Percentiles rank a stretch among this genome's conserved stretches.
Conservation (phyloP, 176 grass and related monocot species). For the Alopecurus myosuroides region DNA sequence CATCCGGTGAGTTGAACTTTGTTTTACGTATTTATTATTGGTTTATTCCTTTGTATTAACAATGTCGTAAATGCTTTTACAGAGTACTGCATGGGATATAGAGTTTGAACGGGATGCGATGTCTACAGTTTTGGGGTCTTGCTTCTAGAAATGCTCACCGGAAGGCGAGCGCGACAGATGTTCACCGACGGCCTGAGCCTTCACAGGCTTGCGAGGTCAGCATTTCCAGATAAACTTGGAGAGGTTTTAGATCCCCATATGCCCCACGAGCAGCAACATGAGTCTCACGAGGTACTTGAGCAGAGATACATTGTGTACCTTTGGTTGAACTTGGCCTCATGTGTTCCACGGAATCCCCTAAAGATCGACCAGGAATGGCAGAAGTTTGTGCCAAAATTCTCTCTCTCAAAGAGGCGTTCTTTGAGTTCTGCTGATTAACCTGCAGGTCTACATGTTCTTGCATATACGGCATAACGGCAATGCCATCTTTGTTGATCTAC, state of each 20-base stretch:
- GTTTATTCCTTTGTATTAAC: neutral
- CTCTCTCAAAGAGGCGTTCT: neutral
- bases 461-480: no score
- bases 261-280: neutral
- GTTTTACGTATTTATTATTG: neutral
- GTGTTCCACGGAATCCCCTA: slow-evolving; percentile 18
- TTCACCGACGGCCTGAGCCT: slow-evolving; percentile 22
- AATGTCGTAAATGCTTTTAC: neutral
- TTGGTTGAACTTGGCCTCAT: slow-evolving; percentile 2
- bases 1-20: slow-evolving; percentile 22
- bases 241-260: slow-evolving; percentile 16
- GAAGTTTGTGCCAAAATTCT: slow-evolving; percentile 1
- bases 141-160: slow-evolving; percentile 40
- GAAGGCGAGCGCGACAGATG: slow-evolving; percentile 25
- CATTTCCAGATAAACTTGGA: neutral
- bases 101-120: slow-evolving; percentile 25
- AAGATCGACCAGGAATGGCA: slow-evolving; percentile 17
- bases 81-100: slow-evolving; percentile 34
- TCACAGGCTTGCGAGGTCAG: neutral
- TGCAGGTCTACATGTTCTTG: neutral
- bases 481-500: no score
- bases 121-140: slow-evolving; percentile 33
- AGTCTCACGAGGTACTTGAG: neutral
- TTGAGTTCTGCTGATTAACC: neutral
- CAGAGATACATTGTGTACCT: neutral